phyloP scores from a whole-genome alignment of 176 grass and related monocot species.

The Eragrostis curvula region DNA sequence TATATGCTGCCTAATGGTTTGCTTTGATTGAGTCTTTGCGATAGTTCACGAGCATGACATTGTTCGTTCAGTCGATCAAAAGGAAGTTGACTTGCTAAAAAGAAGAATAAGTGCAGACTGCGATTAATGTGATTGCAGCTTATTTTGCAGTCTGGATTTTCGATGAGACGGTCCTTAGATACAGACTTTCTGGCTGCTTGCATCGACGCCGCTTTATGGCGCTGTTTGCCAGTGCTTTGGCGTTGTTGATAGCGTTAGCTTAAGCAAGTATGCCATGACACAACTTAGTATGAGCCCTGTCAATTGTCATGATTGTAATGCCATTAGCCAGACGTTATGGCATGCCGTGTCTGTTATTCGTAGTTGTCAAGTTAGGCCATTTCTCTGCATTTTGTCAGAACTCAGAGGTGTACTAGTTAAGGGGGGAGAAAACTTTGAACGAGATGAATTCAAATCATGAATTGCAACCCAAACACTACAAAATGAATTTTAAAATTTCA shows the following conservation, averaged over 20 bases:
- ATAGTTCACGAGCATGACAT: neutral
- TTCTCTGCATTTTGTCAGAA: too few species aligned
- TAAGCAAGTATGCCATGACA: too few species aligned
- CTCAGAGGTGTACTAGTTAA: too few species aligned
- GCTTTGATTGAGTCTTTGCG: neutral
- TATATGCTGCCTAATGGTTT: neutral
- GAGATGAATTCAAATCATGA: neutral
- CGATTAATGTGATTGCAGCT: conserved; percentile 13
- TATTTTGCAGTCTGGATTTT: neutral
- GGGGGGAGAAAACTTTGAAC: neutral
- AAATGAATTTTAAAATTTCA: neutral
- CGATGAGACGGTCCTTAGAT: neutral
- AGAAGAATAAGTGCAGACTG: too few species aligned
- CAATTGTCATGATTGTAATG: neutral
- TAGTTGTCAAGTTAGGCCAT: too few species aligned
- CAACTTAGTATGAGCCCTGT: too few species aligned
- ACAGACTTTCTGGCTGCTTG: too few species aligned
- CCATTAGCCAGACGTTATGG: neutral
- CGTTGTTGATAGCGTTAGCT: neutral
- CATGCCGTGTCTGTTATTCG: neutral
- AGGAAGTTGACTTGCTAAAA: too few species aligned
- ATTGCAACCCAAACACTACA: neutral
- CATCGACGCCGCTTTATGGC: neutral
- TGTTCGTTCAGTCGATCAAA: conserved; percentile 20
- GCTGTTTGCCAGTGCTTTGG: neutral